Evolutionary conservation across 1,284 basidiomycete genomes (phyloP), one percentile per base, ranked within the genome.

Genomic region (Moesziomyces globuligerus): DNA sequence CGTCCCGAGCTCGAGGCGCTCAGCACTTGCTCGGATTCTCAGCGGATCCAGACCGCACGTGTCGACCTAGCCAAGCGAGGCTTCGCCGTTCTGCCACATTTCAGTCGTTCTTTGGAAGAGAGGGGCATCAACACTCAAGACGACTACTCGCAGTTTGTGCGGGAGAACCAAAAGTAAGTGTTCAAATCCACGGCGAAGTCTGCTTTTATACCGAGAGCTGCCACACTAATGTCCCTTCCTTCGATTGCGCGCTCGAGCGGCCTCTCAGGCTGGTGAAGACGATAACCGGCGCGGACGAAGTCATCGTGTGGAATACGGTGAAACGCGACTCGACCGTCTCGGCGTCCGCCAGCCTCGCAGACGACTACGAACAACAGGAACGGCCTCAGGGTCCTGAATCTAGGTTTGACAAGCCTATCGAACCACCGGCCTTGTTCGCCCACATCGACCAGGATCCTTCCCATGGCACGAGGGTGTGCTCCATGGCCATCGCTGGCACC

Each of bases 271-370:
- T 65, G 37, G 39, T 65, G 32, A 48, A 43, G n/a, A 25, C 29
- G 13, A 53, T 65, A 37, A 65, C 61, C 17, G 54, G 54, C 2
- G 61, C 61, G 4, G 61, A 65, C 32, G 28, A 53, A 8, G 49
- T 65, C n/a, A 65, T 65, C 20, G 49, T 65, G 7, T 65, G 61
- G 61, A 65, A 65, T 10, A 58, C 61, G 10, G 49, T 50, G 24
- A 48, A 49, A 24, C 49, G 61, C 32, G 54, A 65, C 18, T 52
- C 54, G 8, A 46, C 61, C 21, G 55, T 51, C 7, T 45, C 49
- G 3, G 38, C 34, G 2, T 62, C 60, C 17, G 61, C 49, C 20
- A 65, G 50, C 29, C 39, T 57, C 8, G 47, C 46, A 1, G 61
- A 57, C 7, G 49, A 51, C 9, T 47, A 43, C 17, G 48, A 64